These are phyloP conservation scores for Penicillium odoratum DNA, from an alignment of 495 filamentous ascomycete genomes.

Conservation along the genomic window DNA sequence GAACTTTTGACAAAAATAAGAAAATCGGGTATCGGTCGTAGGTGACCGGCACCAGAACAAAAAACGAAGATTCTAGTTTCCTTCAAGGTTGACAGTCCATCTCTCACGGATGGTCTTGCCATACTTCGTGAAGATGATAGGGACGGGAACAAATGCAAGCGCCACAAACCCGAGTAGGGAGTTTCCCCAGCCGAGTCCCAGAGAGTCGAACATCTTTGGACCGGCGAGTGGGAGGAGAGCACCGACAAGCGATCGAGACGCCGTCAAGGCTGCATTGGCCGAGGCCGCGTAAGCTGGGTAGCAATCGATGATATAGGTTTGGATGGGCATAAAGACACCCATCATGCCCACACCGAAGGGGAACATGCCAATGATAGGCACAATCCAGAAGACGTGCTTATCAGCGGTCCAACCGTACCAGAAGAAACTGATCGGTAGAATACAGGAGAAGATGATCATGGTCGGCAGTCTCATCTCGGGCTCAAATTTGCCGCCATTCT, in stretches of 20 bases:
- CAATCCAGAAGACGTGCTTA: conserved; percentile 32
- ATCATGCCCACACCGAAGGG: conserved; percentile 30
- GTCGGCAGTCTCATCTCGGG: conserved; percentile 65
- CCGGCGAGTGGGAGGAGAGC: conserved; percentile 65
- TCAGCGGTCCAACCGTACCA: conserved; percentile 31
- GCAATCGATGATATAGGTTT: conserved; percentile 38
- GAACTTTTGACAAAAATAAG: background rate
- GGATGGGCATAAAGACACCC: conserved; percentile 30
- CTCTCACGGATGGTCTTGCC: conserved; percentile 32
- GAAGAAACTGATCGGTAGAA: conserved; percentile 37
- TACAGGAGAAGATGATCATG: conserved; percentile 59
- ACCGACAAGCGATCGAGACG: conserved; percentile 58
- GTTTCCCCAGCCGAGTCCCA: conserved; percentile 70
- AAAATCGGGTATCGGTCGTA: background rate
- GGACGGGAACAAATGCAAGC: conserved; percentile 46
- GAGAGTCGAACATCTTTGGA: conserved; percentile 56
- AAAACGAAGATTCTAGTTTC: background rate
- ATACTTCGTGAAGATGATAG: conserved; percentile 33
- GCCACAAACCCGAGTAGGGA: conserved; percentile 64
- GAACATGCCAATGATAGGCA: conserved; percentile 33
- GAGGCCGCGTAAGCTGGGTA: conserved; percentile 52
- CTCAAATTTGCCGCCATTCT: conserved; percentile 55
- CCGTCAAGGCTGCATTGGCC: conserved; percentile 57
- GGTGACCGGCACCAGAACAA: background rate
- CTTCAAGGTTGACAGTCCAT: conserved; percentile 24